Evolutionary conservation across 2,329 filamentous ascomycete species (phyloP).

Genomic region (Exophiala sp.): DNA sequence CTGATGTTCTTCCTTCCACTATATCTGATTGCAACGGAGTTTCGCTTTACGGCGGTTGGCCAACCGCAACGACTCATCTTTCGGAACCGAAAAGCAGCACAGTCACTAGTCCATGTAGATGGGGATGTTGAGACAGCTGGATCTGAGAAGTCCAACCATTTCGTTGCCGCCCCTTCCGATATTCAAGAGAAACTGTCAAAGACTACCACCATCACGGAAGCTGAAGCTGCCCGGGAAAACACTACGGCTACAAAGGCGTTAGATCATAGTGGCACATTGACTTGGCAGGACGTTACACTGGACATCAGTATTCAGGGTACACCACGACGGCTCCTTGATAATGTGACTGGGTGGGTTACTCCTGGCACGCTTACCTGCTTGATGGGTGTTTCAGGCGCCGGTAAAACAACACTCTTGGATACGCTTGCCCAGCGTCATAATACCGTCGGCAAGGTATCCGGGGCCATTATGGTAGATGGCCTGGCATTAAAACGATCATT

Average conservation of each 20-base stretch:
- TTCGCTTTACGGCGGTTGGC: constrained; percentile 61
- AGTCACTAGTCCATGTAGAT: background rate
- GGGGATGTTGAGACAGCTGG: constrained; percentile 25
- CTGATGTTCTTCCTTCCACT: constrained; percentile 60
- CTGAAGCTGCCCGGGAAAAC: constrained; percentile 35
- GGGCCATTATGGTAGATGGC: constrained; percentile 64
- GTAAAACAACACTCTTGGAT: constrained; percentile 60
- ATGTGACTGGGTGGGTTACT: constrained; percentile 54
- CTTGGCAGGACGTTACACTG: constrained; percentile 55
- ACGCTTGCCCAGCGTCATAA: constrained; percentile 54
- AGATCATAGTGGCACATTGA: constrained; percentile 37
- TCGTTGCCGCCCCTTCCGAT: background rate
- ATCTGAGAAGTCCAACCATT: background rate
- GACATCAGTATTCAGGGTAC: constrained; percentile 53
- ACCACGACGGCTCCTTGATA: constrained; percentile 49
- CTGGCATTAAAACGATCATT: constrained; percentile 55
- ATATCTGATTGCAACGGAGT: constrained; percentile 62
- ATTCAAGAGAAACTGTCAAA: constrained; percentile 14
- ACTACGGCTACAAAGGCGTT: constrained; percentile 17
- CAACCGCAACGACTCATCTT: constrained; percentile 70
- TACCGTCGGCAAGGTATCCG: constrained; percentile 59
- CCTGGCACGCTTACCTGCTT: constrained; percentile 53
- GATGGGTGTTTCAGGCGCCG: constrained; percentile 62
- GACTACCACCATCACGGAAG: constrained; percentile 40
- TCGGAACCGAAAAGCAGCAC: constrained; percentile 32